phyloP scores from a whole-genome alignment of 2,329 filamentous ascomycete genomes.

The Neonectria punicea region DNA sequence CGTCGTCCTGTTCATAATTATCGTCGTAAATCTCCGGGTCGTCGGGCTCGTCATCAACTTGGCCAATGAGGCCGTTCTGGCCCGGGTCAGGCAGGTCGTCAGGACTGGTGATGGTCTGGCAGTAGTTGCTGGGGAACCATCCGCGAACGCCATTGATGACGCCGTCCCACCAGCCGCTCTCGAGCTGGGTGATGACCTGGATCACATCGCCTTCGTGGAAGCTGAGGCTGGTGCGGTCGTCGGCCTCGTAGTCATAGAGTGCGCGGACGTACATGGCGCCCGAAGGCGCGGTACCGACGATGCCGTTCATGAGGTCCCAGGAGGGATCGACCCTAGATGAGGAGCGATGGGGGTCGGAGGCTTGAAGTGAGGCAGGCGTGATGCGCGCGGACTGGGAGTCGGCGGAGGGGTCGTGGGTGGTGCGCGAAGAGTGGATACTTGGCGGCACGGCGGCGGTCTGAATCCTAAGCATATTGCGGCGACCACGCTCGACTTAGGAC shows the following conservation, averaged over 20 bases:
- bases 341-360: slow-evolving; percentile 38
- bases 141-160: slow-evolving; percentile 96
- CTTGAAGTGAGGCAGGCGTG: slow-evolving; percentile 40
- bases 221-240: slow-evolving; percentile 95
- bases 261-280: slow-evolving; percentile 91
- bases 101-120: slow-evolving; percentile 81
- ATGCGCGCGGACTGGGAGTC: slow-evolving; percentile 43
- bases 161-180: slow-evolving; percentile 99
- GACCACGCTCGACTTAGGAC: slow-evolving; percentile 48
- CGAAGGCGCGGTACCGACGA: slow-evolving; percentile 67
- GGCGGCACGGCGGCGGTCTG: slow-evolving; percentile 46
- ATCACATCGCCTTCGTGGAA: slow-evolving; percentile 98
- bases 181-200: slow-evolving; percentile 96
- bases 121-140: slow-evolving; percentile 99
- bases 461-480: slow-evolving; percentile 47
- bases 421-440: slow-evolving; percentile 47
- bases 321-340: slow-evolving; percentile 42
- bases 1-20: slow-evolving; percentile 73
- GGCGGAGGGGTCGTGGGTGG: slow-evolving; percentile 44
- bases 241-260: slow-evolving; percentile 97
- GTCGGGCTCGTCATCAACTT: slow-evolving; percentile 70
- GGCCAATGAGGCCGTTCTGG: slow-evolving; percentile 65
- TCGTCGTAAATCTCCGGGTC: slow-evolving; percentile 74
- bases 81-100: slow-evolving; percentile 75
- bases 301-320: slow-evolving; percentile 66